These are phyloP conservation scores for Anthracocystis walkeri DNA, from an alignment of 1,284 basidiomycete genomes.

Conservation along the genomic window DNA sequence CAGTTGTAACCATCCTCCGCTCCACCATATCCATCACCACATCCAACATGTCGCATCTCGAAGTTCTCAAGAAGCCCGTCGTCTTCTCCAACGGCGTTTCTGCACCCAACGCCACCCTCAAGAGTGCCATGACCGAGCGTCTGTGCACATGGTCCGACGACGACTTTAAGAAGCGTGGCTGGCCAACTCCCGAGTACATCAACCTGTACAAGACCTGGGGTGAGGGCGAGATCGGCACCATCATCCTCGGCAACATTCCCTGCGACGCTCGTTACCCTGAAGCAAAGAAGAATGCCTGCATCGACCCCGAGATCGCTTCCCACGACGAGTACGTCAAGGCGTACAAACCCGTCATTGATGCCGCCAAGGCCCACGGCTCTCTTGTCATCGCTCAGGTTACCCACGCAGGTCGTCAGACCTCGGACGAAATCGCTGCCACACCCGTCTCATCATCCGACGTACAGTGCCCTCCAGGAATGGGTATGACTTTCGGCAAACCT, in stretches of 20 bases:
- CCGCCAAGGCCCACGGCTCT: slow-evolving; percentile 71
- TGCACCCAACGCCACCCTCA: slow-evolving; percentile 59
- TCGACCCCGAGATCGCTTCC: slow-evolving; percentile 52
- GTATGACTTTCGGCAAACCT: slow-evolving; percentile 61
- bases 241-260: slow-evolving; percentile 60
- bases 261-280: slow-evolving; percentile 53
- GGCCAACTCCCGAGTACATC: slow-evolving; percentile 57
- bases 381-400: slow-evolving; percentile 71
- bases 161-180: slow-evolving; percentile 61
- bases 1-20: neutral
- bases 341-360: slow-evolving; percentile 66
- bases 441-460: slow-evolving; percentile 62
- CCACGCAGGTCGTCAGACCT: slow-evolving; percentile 71
- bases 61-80: slow-evolving; percentile 51
- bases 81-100: slow-evolving; percentile 42
- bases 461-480: slow-evolving; percentile 60
- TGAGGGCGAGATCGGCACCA: slow-evolving; percentile 60
- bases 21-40: neutral
- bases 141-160: slow-evolving; percentile 59
- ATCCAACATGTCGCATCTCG: slow-evolving; percentile 43
- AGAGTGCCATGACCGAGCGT: slow-evolving; percentile 65
- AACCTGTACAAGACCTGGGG: slow-evolving; percentile 64
- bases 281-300: slow-evolving; percentile 55
- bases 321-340: slow-evolving; percentile 52
- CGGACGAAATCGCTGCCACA: slow-evolving; percentile 37